Conservation (phyloP, 257 asterid species). For the Nicotiana tomentosiformis region DNA sequence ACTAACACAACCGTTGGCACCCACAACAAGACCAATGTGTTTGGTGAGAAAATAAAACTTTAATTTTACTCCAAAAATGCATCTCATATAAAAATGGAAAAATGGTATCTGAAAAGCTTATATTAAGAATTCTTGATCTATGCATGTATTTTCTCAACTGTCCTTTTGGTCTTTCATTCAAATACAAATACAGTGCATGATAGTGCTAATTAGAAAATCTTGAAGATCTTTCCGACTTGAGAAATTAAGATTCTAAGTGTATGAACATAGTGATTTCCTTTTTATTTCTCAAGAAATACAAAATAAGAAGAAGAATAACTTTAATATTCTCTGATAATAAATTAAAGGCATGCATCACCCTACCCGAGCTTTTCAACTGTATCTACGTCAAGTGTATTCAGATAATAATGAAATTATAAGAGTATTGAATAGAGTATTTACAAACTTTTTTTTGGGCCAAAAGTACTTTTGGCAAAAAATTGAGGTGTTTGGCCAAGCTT, state of each 20-base stretch:
- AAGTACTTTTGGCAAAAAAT: no score
- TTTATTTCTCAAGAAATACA: not conserved
- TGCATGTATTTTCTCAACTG: not conserved
- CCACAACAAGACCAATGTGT: conserved; percentile 11
- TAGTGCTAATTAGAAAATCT: not conserved
- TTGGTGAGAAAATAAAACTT: conserved; percentile 45
- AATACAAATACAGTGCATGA: not conserved
- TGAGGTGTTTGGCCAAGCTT: no score
- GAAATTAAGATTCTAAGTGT: not conserved
- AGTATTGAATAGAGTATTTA: not conserved
- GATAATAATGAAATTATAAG: no score
- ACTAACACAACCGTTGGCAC: conserved; percentile 15
- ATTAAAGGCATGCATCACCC: not conserved
- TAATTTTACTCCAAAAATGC: conserved; percentile 20
- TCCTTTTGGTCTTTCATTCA: not conserved
- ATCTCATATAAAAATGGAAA: not conserved
- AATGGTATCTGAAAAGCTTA: not conserved
- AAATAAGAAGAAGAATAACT: not conserved
- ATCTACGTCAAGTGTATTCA: not conserved
- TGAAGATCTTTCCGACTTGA: not conserved
- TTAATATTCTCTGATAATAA: no score
- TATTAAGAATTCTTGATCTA: not conserved
- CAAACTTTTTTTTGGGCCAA: no score
- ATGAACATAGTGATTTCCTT: not conserved
- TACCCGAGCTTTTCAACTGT: not conserved